Evolutionary conservation across 1,284 basidiomycete species (phyloP), one percentile per base, ranked within the genome.

Genomic region (Irpex rosettiformis): DNA sequence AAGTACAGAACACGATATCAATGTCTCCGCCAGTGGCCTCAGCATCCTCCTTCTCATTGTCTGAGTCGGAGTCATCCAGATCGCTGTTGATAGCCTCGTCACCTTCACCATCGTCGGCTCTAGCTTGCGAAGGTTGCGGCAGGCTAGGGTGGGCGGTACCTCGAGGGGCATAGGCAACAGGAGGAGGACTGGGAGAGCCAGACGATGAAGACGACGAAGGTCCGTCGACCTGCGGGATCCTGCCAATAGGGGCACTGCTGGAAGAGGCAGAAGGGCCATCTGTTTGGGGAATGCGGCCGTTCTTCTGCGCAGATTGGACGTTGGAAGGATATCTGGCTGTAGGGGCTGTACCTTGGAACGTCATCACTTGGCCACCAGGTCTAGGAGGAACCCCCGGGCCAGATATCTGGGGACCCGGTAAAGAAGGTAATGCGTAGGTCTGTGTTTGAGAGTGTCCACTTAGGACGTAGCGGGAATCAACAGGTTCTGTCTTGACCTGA

Each of bases 1-100:
- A 99, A 10, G 97, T 95, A 72, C 96, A 98, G 67, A 98, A 96
- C 37, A 99, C 94, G 58, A 98, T 95, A 72, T 99, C 96, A 0
- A 86, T 85, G 58, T 91, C 89, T 13, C 83, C 87, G 64, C 84
- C 77, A 61, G 80, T 81, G 6, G 84, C 88, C 61, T 88, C 88
- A 52, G 89, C 88, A 4, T 84, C 84, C 47, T 91, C 88, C 53
- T 89, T 85, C 52, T 86, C 89, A 37, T 86, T 88, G 56, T 89
- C 90, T 3, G 87, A 87, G 62, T 96, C 93, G 1, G 92, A 93
- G 69, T 98, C 96, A 73, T 99, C 96, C 51, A 99, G 76, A 70
- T 99, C 96, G 59, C 93, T 96, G 67, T 96, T 96, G 70, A 99
- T 98, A 25, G 91, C 92, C 70, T 99, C 95, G 45, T 78, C 78